Evolutionary conservation across 495 filamentous ascomycete genomes (phyloP), one percentile per base, ranked within the genome.

Genomic region (Opeltia flavorubescens): DNA sequence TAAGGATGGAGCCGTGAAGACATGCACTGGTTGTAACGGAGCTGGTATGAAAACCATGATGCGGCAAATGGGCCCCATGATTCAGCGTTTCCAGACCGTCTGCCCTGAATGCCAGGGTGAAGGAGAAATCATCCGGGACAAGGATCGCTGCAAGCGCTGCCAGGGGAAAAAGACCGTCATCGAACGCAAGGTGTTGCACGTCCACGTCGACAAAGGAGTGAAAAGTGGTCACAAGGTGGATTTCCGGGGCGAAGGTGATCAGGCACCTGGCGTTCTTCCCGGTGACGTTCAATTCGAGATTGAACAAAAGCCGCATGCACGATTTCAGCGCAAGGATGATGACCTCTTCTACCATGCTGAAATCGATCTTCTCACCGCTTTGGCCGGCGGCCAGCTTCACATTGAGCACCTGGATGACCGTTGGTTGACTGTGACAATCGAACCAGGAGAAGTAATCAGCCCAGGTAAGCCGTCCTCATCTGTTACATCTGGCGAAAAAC

Each of bases 31-130:
- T 51, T 99, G 91, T 64, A 86, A 93, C 50, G 91, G 91, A 56
- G 75, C 79, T 50, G 93, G 91, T 66, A 93, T 94, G 85, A 96
- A 96, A 80, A 95, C 84, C 18, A 96, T 99, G 89, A 95, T 96
- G 91, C 84, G 91, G 57, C 93, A 96, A 72, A 96, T 96, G 89
- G 91, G 93, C 43, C 91, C 91, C 44, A 99, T 99, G 91, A 96
- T 96, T 59, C 93, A 96, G 68, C 84, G 91, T 43, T 96, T 96
- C 77, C 93, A 96, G 75, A 96, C 93, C 17, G 87, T 95, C 50
- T 99, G 91, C 77, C 85, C 88, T 26, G 91, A 99, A 65, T 99
- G 91, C 62, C 86, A 88, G 49, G 91, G 91, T 50, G 93, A 96
- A 63, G 88, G 93, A 41, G 93, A 99, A 69, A 87, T 82, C 47